Evolutionary conservation across 768 basidiomycete species (phyloP).

Genomic region (Daedalea quercina): DNA sequence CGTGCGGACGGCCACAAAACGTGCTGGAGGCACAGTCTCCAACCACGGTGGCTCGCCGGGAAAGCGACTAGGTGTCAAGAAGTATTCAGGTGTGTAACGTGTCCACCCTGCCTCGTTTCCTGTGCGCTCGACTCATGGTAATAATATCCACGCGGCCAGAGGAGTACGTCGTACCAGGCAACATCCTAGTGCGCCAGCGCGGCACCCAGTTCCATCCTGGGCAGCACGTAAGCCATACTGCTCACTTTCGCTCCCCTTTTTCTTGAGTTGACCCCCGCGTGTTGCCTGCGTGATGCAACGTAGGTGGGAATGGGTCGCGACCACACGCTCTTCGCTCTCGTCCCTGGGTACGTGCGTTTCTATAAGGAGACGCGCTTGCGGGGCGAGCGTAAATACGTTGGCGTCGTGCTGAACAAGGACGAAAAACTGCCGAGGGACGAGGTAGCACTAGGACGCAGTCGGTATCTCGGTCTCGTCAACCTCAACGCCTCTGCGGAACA

Average conservation of each 20-base stretch:
- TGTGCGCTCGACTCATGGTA: not conserved
- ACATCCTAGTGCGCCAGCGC: slow-evolving; percentile 93
- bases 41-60: slow-evolving; percentile 93
- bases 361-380: slow-evolving; percentile 79
- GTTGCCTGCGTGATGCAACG: slow-evolving; percentile 1
- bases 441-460: slow-evolving; percentile 64
- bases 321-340: slow-evolving; percentile 88
- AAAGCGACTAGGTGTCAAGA: slow-evolving; percentile 91
- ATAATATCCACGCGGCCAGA: slow-evolving; percentile 39
- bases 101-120: not conserved
- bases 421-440: slow-evolving; percentile 88
- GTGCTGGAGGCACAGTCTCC: slow-evolving; percentile 89
- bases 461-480: slow-evolving; percentile 76
- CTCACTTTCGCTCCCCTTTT: slow-evolving; percentile 6
- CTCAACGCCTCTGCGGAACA: slow-evolving; percentile 31
- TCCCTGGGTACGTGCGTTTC: slow-evolving; percentile 91
- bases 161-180: slow-evolving; percentile 87
- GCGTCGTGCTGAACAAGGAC: slow-evolving; percentile 75
- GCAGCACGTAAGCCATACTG: slow-evolving; percentile 78
- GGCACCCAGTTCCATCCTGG: slow-evolving; percentile 92
- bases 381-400: slow-evolving; percentile 72
- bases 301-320: slow-evolving; percentile 91
- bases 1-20: slow-evolving; percentile 91
- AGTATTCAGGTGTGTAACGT: slow-evolving; percentile 75
- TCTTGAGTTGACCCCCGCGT: not conserved